These are phyloP conservation scores for Parascedosporium putredinis DNA, from an alignment of 2,329 filamentous ascomycete species.

Conservation along the genomic window DNA sequence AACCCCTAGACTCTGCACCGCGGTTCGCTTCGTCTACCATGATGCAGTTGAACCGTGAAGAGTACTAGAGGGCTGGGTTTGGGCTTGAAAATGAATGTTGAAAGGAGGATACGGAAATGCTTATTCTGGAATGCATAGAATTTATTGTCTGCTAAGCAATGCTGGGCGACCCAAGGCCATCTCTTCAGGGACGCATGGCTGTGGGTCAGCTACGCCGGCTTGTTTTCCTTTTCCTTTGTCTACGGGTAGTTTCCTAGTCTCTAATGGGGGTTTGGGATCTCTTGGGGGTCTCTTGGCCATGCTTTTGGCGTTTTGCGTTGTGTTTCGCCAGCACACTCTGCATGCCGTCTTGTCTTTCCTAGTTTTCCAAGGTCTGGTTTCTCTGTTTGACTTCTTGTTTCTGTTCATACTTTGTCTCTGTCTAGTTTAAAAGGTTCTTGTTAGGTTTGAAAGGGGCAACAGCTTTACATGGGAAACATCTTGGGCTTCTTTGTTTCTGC, in stretches of 20 bases:
- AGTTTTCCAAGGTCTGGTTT: not conserved
- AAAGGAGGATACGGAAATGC: not conserved
- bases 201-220: conserved; percentile 10
- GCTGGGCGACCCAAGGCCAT: not conserved
- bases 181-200: conserved; percentile 1
- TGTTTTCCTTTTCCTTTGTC: too few species aligned
- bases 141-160: not conserved
- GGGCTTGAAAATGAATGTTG: not conserved
- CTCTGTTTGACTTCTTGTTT: not conserved
- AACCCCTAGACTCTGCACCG: not conserved
- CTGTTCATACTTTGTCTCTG: not conserved
- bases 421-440: too few species aligned
- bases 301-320: conserved; percentile 12
- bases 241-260: too few species aligned
- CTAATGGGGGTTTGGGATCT: too few species aligned
- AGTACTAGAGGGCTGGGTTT: not conserved
- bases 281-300: too few species aligned
- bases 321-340: too few species aligned
- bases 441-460: too few species aligned
- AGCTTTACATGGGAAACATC: too few species aligned
- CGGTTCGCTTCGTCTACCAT: not conserved
- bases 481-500: not conserved
- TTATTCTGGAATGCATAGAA: conserved; percentile 2
- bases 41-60: not conserved
- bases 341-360: not conserved